Percentiles rank a stretch among this genome's conserved stretches.
Evolutionary conservation across 495 filamentous ascomycete genomes (phyloP).

Genomic region (Hypoxylon fuscum): DNA sequence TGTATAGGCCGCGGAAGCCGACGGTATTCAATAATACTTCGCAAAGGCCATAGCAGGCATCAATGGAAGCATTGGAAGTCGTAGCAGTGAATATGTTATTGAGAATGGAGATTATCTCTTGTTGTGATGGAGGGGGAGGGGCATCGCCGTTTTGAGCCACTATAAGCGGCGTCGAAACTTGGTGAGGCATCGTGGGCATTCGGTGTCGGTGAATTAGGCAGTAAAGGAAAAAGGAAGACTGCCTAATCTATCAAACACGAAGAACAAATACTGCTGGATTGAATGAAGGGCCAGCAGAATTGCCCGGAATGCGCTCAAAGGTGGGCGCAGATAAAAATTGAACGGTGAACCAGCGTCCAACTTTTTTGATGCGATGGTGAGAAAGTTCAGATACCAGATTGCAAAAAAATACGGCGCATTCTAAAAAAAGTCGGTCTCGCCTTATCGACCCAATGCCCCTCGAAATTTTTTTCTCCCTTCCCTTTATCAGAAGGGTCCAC

Average conservation of each 20-base stretch:
- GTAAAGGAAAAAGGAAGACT: conserved; percentile 11
- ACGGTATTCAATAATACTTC: conserved; percentile 80
- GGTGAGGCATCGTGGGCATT: conserved; percentile 44
- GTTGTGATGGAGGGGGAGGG: conserved; percentile 68
- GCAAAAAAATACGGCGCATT: conserved; percentile 14
- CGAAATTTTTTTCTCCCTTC: conserved; percentile 32
- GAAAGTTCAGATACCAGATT: conserved; percentile 18
- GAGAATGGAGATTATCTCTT: conserved; percentile 78
- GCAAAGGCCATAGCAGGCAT: conserved; percentile 84
- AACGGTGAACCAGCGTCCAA: conserved; percentile 30
- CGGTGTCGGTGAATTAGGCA: conserved; percentile 13
- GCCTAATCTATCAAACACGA: conserved; percentile 3
- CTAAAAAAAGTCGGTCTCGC: conserved; percentile 15
- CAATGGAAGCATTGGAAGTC: conserved; percentile 85
- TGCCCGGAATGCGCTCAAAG: conserved; percentile 32
- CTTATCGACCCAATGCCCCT: conserved; percentile 30
- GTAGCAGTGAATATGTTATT: conserved; percentile 80
- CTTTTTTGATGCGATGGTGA: conserved; percentile 12
- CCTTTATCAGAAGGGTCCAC: conserved; percentile 29
- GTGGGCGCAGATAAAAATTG: conserved; percentile 27
- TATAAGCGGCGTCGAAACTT: conserved; percentile 53
- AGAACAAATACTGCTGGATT: conserved; percentile 5
- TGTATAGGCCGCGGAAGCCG: conserved; percentile 75
- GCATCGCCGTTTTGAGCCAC: conserved; percentile 47
- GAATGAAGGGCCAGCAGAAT: conserved; percentile 18